Evolutionary conservation across 306 rosid species (phyloP), one percentile per base, ranked within the genome.

Genomic region (Lathyrus oleraceus): DNA sequence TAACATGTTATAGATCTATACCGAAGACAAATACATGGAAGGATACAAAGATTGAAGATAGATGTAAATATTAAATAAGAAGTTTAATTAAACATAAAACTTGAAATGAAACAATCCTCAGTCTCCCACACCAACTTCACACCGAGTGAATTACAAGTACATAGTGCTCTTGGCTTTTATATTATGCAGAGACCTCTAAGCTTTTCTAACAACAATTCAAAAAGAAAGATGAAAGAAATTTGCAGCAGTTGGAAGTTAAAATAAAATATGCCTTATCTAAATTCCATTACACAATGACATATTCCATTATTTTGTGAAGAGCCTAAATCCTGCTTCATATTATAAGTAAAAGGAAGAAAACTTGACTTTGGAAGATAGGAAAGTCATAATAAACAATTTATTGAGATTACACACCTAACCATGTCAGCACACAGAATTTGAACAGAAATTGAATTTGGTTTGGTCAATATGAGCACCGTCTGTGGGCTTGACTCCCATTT

Each of bases 401-500:
- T 76, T 45, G 49, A 48, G 42, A 61, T 70, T 70, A 65, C 85
- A 59, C 70, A 94, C 97, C 99, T 88, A 77, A 94, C 76, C 91
- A 94, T 87, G 61, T 94, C 97, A n/a, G 78, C 82, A 80, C 99
- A 91, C 9, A 94, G 85, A 80, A 77, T 73, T 83, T n/a, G 91
- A 86, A 91, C 99, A 16, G 96, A 75, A 75, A 67, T 64, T 20
- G 97, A 94, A 79, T 94, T 88, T 74, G 98, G 98, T 84, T 94
- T 91, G 52, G 91, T 87, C 91, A 94, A 68, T 75, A 94, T 83
- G 81, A 94, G 92, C 77, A 91, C 92, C 8, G 89, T 91, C 87
- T 82, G 97, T 56, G 99, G 99, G 67, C 63, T 27, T 68, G 97
- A 88, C 82, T 94, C 95, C 99, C 99, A 94, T 82, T 82, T 91